Evolutionary conservation across 768 basidiomycete genomes (phyloP), one percentile per base, ranked within the genome.

Genomic region (Piloderma croceum): DNA sequence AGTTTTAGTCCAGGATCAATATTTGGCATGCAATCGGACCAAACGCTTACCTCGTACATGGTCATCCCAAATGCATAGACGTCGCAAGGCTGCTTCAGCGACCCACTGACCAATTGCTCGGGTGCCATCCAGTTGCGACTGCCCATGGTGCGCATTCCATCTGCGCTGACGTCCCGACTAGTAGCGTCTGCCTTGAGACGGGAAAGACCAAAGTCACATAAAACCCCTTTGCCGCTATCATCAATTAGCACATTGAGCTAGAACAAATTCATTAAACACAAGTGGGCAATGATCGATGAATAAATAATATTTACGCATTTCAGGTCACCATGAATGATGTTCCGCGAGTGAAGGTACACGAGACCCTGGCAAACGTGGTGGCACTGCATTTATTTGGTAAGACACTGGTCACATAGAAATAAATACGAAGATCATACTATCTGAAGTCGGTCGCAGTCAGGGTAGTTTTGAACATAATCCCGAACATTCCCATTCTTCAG

Each of bases 41-140:
- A 5, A 52, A 40, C 2, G 52, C 52, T 50, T 53, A 53, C 13
- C 45, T 51, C 44, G n/a, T n/a, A n/a, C n/a, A n/a, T n/a, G n/a
- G n/a, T n/a, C n/a, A n/a, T n/a, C n/a, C n/a, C n/a, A n/a, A 56
- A 50, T 7, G 54, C 44, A 27, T 54, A 56, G 11, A 56, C 46
- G 22, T 56, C 54, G 23, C 44, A 34, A 7, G 53, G 35, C 24
- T 39, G 43, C 17, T 36, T 21, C 6, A 48, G 42, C 12, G 20
- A 17, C 10, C 39, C 42, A 4, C 52, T 50, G 9, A 32, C 15
- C 13, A 55, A 34, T 10, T 41, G 35, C 39, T n/a, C n/a, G n/a
- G n/a, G n/a, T n/a, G n/a, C n/a, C n/a, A n/a, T n/a, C n/a, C n/a
- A n/a, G n/a, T n/a, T n/a, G n/a, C n/a, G n/a, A n/a, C n/a, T n/a